phyloP scores from a whole-genome alignment of 805 yeast genomes.

The Helenozyma baotianmanensis region DNA sequence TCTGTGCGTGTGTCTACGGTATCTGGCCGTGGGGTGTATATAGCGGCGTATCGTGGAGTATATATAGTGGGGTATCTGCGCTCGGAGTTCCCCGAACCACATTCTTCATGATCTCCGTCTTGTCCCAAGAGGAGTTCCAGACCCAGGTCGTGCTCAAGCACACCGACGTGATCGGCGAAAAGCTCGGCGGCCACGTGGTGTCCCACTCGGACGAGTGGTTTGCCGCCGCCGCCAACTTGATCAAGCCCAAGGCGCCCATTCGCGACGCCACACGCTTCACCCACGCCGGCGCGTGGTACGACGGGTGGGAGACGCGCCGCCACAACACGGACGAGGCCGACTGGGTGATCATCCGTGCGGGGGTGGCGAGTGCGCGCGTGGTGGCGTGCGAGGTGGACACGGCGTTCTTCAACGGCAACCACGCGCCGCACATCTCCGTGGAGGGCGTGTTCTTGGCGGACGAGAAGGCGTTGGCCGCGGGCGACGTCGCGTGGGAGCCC shows the following conservation, averaged over 20 bases:
- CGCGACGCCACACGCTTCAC: constrained; percentile 77
- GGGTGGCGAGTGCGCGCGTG: constrained; percentile 75
- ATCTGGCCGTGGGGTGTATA: too few relatives aligned
- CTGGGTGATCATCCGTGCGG: constrained; percentile 80
- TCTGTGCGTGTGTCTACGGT: too few relatives aligned
- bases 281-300: constrained; percentile 94
- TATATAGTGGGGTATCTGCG: too few relatives aligned
- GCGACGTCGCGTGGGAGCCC: constrained; percentile 55
- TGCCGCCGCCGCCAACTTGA: constrained; percentile 84
- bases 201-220: constrained; percentile 87
- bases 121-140: constrained; percentile 37
- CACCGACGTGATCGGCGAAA: constrained; percentile 79
- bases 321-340: constrained; percentile 83
- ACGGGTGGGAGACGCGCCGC: constrained; percentile 98
- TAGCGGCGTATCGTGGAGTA: too few relatives aligned
- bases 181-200: constrained; percentile 73
- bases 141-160: constrained; percentile 45
- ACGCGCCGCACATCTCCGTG: constrained; percentile 85
- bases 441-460: constrained; percentile 54
- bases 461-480: constrained; percentile 24
- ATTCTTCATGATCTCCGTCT: constrained; percentile 15
- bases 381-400: constrained; percentile 90
- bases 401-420: constrained; percentile 91
- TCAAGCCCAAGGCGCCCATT: constrained; percentile 75
- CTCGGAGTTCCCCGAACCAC: too few relatives aligned